These are phyloP conservation scores for Sporisorium scitamineum DNA, from an alignment of 1,284 basidiomycete species.

Conservation along the genomic window DNA sequence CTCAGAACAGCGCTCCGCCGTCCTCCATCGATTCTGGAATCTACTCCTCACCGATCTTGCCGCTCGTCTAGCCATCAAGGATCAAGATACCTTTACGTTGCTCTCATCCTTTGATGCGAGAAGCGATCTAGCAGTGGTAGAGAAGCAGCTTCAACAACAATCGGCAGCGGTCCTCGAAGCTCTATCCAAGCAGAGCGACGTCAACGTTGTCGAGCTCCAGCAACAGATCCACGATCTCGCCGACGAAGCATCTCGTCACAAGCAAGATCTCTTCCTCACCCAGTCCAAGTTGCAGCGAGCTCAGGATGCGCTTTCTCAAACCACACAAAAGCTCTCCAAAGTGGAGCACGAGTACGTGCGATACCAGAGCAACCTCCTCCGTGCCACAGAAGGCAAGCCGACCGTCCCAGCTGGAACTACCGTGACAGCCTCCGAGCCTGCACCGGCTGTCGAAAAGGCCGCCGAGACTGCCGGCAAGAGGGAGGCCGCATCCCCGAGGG, in stretches of 20 bases:
- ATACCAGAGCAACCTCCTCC: conserved; percentile 51
- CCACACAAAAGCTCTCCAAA: conserved; percentile 36
- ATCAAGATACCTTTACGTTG: conserved; percentile 29
- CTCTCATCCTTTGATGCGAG: conserved; percentile 18
- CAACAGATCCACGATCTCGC: conserved; percentile 48
- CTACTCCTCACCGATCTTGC: conserved; percentile 41
- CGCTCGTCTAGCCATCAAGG: conserved; percentile 35
- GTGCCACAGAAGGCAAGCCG: conserved; percentile 46
- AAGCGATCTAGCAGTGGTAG: conserved; percentile 21
- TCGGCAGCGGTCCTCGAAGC: conserved; percentile 32
- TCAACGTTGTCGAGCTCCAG: conserved; percentile 36
- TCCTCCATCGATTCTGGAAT: conserved; percentile 58
- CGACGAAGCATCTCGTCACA: conserved; percentile 41
- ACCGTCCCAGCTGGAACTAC: conserved; percentile 29
- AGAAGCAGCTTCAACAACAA: conserved; percentile 41
- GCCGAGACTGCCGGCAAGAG: conserved; percentile 8
- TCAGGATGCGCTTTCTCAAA: conserved; percentile 35
- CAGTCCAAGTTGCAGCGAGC: conserved; percentile 49
- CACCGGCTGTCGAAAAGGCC: conserved; percentile 4
- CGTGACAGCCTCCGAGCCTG: conserved; percentile 14
- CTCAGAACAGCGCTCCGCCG: conserved; percentile 41
- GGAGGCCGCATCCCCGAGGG: conserved; percentile 8
- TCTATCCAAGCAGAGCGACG: conserved; percentile 47
- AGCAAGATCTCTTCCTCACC: conserved; percentile 50
- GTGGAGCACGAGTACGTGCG: conserved; percentile 52